A percentile compares a stretch with the other conserved stretches of the same genome.
Conservation (phyloP, 306 rosid species). For the Oemleria cerasiformis region DNA sequence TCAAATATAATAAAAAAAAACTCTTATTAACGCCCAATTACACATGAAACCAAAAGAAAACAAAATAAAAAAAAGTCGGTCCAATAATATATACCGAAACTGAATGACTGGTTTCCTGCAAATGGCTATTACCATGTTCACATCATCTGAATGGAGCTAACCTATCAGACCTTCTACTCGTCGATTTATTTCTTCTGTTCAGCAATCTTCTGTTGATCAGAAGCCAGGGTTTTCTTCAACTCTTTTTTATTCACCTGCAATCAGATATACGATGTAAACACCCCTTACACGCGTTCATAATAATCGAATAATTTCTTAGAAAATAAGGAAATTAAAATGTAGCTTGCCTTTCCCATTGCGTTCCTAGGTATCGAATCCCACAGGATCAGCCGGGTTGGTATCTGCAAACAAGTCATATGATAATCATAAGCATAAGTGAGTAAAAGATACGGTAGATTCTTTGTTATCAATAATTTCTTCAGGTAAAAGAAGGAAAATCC, state of each 20-base stretch:
- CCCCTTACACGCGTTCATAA: not conserved
- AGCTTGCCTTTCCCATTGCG: slow-evolving; percentile 94
- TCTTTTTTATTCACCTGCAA: slow-evolving; percentile 86
- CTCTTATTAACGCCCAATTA: too few species aligned
- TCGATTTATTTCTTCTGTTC: not conserved
- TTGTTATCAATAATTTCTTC: not conserved
- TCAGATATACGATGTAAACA: not conserved
- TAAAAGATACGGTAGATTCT: not conserved
- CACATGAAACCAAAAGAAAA: too few species aligned
- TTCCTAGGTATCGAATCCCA: slow-evolving; percentile 86
- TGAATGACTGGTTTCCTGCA: too few species aligned
- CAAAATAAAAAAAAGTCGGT: too few species aligned
- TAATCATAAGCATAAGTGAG: not conserved
- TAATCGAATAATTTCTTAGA: not conserved
- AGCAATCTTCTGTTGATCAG: slow-evolving; percentile 30
- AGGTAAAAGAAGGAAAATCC: not conserved
- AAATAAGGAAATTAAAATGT: slow-evolving; percentile 10
- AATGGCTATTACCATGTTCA: too few species aligned
- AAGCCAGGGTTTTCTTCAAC: slow-evolving; percentile 57
- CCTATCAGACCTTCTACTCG: not conserved
- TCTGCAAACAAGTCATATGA: slow-evolving; percentile 35
- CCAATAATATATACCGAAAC: not conserved
- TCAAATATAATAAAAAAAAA: too few species aligned
- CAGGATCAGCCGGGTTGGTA: slow-evolving; percentile 59
- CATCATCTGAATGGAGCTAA: not conserved